A percentile compares a stretch with the other conserved stretches of the same genome.
Evolutionary conservation across 2,329 filamentous ascomycete species (phyloP).

Genomic region (Trichothecium roseum): DNA sequence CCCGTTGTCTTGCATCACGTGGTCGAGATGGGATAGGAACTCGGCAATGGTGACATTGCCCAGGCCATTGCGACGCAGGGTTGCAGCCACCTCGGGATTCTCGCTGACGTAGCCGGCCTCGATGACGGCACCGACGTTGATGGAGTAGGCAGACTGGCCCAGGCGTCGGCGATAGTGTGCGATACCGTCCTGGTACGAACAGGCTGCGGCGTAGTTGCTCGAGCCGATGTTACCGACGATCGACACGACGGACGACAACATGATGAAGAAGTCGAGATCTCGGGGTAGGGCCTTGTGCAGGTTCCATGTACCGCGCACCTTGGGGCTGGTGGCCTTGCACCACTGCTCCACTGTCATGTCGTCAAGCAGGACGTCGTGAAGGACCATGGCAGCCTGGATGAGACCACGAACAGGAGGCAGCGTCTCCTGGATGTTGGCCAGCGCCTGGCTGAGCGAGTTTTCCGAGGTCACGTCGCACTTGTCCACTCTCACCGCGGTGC

Average conservation of each 20-base stretch:
- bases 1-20: background rate
- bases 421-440: background rate
- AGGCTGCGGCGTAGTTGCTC: conserved; percentile 22
- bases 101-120: conserved; percentile 1
- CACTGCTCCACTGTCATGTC: conserved; percentile 17
- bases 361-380: conserved; percentile 11
- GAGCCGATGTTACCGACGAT: conserved; percentile 17
- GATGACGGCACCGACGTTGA: conserved; percentile 2
- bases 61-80: background rate
- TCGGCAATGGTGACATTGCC: background rate
- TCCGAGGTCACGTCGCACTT: background rate
- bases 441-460: background rate
- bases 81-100: conserved; percentile 19
- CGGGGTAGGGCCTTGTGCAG: conserved; percentile 8
- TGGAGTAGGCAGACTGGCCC: background rate
- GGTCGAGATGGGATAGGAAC: conserved; percentile 1
- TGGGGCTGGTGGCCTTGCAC: conserved; percentile 15
- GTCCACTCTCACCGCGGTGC: no score
- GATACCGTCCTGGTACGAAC: conserved; percentile 22
- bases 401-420: conserved; percentile 25
- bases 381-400: conserved; percentile 29
- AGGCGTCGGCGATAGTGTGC: conserved; percentile 11
- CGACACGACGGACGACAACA: conserved; percentile 16
- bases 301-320: conserved; percentile 21
- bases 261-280: conserved; percentile 8